Percentiles rank a stretch among this genome's conserved stretches.
phyloP scores from a whole-genome alignment of 2,329 filamentous ascomycete species.

The Exophiala alcalophila region DNA sequence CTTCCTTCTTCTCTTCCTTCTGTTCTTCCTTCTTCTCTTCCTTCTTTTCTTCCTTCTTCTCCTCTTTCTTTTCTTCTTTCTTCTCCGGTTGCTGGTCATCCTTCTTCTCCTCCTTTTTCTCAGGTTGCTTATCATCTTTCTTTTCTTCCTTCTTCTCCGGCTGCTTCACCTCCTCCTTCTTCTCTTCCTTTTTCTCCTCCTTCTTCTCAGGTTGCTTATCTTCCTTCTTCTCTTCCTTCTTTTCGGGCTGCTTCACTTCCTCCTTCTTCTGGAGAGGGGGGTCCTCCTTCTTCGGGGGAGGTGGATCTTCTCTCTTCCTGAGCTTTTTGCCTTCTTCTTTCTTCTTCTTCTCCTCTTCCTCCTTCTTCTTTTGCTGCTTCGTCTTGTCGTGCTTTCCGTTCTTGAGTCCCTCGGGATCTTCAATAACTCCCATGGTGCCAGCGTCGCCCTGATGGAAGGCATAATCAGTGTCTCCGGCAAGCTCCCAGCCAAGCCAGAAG shows the following conservation, averaged over 20 bases:
- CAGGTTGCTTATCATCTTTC: constrained; percentile 3
- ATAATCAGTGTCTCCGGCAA: constrained; percentile 44
- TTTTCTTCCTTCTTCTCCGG: constrained; percentile 1
- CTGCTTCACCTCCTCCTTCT: constrained; percentile 2
- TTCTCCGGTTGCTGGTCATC: too few species aligned
- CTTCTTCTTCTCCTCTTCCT: not conserved
- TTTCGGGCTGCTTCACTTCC: constrained; percentile 27
- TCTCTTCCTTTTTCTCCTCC: constrained; percentile 14
- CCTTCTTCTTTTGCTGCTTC: constrained; percentile 23
- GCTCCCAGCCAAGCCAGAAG: constrained; percentile 51
- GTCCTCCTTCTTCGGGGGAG: constrained; percentile 8
- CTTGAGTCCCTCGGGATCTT: constrained; percentile 12
- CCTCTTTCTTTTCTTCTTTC: constrained; percentile 5
- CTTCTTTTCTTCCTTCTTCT: too few species aligned
- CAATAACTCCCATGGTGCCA: constrained; percentile 27
- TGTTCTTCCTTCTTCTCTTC: too few species aligned
- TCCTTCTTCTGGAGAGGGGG: not conserved
- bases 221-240: constrained; percentile 13
- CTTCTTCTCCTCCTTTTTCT: constrained; percentile 8
- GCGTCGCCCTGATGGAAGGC: constrained; percentile 44
- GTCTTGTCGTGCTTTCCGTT: constrained; percentile 8
- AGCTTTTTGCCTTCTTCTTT: too few species aligned
- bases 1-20: too few species aligned
- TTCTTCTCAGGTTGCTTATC: constrained; percentile 16
- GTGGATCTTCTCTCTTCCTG: too few species aligned